A percentile compares a stretch with the other conserved stretches of the same genome.
These are phyloP conservation scores for Termitomyces bulborhizus DNA, from an alignment of 768 basidiomycete species.

Conservation along the genomic window DNA sequence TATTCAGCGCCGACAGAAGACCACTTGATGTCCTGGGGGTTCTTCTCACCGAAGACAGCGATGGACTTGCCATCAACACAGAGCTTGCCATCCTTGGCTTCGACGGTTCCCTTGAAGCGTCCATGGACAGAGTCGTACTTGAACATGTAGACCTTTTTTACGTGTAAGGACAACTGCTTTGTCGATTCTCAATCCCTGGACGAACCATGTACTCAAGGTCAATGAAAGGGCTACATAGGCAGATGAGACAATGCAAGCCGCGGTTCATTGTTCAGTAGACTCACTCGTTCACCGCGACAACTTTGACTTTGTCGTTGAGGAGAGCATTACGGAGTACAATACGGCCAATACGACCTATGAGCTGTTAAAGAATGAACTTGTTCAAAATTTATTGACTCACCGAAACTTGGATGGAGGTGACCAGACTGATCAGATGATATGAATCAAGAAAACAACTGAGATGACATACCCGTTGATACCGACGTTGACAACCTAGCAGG, in stretches of 20 bases:
- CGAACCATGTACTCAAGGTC: conserved; percentile 93
- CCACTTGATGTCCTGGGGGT: conserved; percentile 87
- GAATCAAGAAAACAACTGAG: conserved; percentile 4
- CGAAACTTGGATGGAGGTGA: conserved; percentile 47
- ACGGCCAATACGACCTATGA: conserved; percentile 94
- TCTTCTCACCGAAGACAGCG: conserved; percentile 76
- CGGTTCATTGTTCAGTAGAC: background rate
- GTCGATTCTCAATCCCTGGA: background rate
- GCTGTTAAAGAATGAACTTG: conserved; percentile 5
- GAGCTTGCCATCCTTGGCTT: conserved; percentile 85
- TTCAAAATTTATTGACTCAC: conserved; percentile 34
- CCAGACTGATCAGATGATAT: conserved; percentile 6
- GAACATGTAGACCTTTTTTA: conserved; percentile 94
- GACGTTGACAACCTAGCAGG: conserved; percentile 59
- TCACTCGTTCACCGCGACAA: conserved; percentile 2
- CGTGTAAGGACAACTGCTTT: background rate
- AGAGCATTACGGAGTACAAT: conserved; percentile 96
- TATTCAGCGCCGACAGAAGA: conserved; percentile 77
- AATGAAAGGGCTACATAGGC: conserved; percentile 79
- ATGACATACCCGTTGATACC: conserved; percentile 89
- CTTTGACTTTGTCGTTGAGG: conserved; percentile 77
- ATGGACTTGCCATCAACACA: conserved; percentile 75
- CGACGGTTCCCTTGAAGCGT: conserved; percentile 81
- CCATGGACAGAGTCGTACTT: conserved; percentile 95
- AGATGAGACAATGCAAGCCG: conserved; percentile 2